Percentiles rank a stretch among this genome's conserved stretches.
phyloP scores from a whole-genome alignment of 2,329 filamentous ascomycete genomes.

The Scolecobasidium constrictum region DNA sequence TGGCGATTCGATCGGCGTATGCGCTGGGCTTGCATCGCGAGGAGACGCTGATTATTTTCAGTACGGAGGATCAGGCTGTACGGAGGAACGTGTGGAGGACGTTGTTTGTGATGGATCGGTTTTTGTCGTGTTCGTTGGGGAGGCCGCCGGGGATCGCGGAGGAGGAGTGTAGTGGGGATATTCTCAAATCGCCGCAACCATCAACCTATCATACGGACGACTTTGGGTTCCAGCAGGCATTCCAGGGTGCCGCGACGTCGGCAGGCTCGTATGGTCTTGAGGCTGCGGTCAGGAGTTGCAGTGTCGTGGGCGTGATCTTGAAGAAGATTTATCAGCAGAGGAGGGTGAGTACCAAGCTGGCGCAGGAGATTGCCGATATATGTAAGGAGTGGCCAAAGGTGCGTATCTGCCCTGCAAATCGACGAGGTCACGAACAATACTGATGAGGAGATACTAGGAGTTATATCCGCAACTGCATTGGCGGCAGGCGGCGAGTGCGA shows the following conservation, averaged over 20 bases:
- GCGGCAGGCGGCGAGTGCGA: slow-evolving; percentile 34
- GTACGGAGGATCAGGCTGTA: slow-evolving; percentile 32
- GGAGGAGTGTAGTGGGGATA: slow-evolving; percentile 47
- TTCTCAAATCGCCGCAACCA: slow-evolving; percentile 20
- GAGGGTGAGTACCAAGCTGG: slow-evolving; percentile 46
- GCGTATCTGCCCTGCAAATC: slow-evolving; percentile 21
- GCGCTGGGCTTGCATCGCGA: slow-evolving; percentile 52
- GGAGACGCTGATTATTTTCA: slow-evolving; percentile 46
- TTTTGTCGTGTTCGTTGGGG: slow-evolving; percentile 52
- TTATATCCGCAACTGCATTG: slow-evolving; percentile 35
- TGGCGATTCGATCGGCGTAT: slow-evolving; percentile 53
- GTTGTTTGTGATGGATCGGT: slow-evolving; percentile 53
- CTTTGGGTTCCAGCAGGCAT: slow-evolving; percentile 20
- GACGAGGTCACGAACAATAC: neutral
- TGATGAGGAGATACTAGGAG: neutral
- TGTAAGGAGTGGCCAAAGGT: slow-evolving; percentile 42
- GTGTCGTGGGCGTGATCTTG: slow-evolving; percentile 47
- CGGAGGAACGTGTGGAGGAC: slow-evolving; percentile 53
- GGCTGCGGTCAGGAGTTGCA: slow-evolving; percentile 46
- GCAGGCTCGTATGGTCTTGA: slow-evolving; percentile 30
- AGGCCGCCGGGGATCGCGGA: slow-evolving; percentile 51
- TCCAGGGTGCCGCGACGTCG: slow-evolving; percentile 11
- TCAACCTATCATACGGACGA: neutral
- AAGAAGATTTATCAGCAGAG: slow-evolving; percentile 49
- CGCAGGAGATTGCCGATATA: slow-evolving; percentile 45